Base-by-base conservation (phyloP, 805 yeast species). In the Yamadazyma insecticola region DNA sequence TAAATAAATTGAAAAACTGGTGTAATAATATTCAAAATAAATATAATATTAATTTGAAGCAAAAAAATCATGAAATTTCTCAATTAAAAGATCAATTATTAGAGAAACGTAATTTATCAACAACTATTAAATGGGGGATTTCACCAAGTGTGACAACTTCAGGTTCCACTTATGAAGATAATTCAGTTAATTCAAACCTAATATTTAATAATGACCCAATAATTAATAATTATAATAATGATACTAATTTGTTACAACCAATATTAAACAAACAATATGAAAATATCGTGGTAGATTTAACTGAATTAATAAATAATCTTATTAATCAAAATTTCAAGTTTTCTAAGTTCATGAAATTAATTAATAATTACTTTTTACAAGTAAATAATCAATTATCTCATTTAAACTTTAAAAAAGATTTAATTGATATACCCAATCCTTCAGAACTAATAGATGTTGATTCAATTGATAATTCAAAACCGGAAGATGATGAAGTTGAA, bases 251-350 rank as follows among this genome's bases (percentile, higher is more conserved):
- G 16, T 35, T 42, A 14, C 30, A 40, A 16, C 45, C 48, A 10
- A 27, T 39, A 2, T 33, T 54, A 5, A 48, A 44, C 20, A 30
- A 38, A 2, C 62, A 63, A 33, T 56, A 59, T 36, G 64, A 55
- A 25, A 47, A 46, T 6, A 51, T 60, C 7, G 55, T 60, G 4
- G 42, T 53, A 1, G 60, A 61, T 26, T 42, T 62, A 24, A 54
- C 63, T 6, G 53, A 51, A 6, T 46, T 64, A 14, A 53, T 63
- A 4, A 65, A 63, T 29, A 55, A 53, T 29, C 48, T 64, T 28
- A 47, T 60, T 29, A 36, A 43, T 4, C 70, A 66, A 35, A 66
- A 65, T 39, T 49, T 48, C 28, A 57, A 58, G 35, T 64, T 57
- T 36, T 43, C 63, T 9, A 44, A 40, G 22, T 58, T 65, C 30